Base-by-base conservation (phyloP, 2,329 filamentous ascomycete genomes). In the Penicillium nordicum region DNA sequence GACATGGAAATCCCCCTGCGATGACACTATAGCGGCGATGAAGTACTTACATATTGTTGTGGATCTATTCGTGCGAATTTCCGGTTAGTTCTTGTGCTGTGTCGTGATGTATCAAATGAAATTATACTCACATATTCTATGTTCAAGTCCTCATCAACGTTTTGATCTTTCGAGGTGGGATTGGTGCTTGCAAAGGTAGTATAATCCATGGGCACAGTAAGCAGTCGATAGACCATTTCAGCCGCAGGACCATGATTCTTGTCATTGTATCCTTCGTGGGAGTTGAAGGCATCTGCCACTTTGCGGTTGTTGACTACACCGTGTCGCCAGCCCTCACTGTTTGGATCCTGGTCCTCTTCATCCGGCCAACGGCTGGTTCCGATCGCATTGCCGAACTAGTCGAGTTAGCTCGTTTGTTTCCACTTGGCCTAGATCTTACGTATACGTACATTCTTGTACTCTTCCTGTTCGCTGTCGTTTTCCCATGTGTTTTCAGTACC, bases 31-130 rank as follows among this genome's bases (percentile, higher is more conserved):
- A 5, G 12, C 1, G 4, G 12, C 5, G 40, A 9, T n/a, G 23
- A 8, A 42, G 12, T 21, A 32, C 43, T 34, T 48, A 41, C 51
- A 81, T 72, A 42, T 69, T 72, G 61, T 80, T 78, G 60, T 81
- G 79, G 25, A 80, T 53, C 51, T 48, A 41, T 1, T 25, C 12
- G 5, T 7, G 14, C 25, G 23, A 30, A 42, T 12, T 27, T 5
- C 23, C 8, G 9, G 37, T 41, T 18, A 34, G 16, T 21, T n/a
- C 18, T 11, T 32, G 11, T 25, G 29, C 5, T 23, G 8, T 18
- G 18, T 18, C 18, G 18, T 10, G 11, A 34, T 25, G 16, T 14
- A 23, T 18, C 11, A 58, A 23, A 69, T 69, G 51, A 79, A 79
- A 78, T 3, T 3, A 79, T 57, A 59, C 57, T 62, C 66, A 61